phyloP scores from a whole-genome alignment of 495 filamentous ascomycete species.

The Hypomontagnella monticulosa region DNA sequence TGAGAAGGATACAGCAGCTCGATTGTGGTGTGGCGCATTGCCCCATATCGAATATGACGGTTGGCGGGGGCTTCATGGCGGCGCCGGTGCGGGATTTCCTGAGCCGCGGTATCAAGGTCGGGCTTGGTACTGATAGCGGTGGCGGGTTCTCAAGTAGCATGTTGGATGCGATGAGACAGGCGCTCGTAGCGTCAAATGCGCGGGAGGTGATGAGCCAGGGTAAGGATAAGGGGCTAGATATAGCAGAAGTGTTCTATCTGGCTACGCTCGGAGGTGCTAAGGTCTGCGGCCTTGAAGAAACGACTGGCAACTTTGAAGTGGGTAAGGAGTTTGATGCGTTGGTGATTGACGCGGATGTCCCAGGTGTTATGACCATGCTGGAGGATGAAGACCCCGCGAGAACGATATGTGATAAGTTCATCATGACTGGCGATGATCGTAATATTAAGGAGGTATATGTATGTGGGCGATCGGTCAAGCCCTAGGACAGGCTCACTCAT shows the following conservation, averaged over 20 bases:
- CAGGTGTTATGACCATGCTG: slow-evolving; percentile 61
- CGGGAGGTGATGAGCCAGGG: slow-evolving; percentile 60
- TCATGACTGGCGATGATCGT: slow-evolving; percentile 73
- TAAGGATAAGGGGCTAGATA: slow-evolving; percentile 56
- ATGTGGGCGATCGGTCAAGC: slow-evolving; percentile 60
- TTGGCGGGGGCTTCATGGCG: slow-evolving; percentile 68
- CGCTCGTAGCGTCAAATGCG: slow-evolving; percentile 69
- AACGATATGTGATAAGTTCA: slow-evolving; percentile 69
- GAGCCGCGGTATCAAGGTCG: slow-evolving; percentile 68
- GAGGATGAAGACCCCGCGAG: slow-evolving; percentile 60
- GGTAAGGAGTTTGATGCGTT: slow-evolving; percentile 75
- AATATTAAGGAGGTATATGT: slow-evolving; percentile 69
- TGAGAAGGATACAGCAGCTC: slow-evolving; percentile 54
- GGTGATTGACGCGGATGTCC: slow-evolving; percentile 57
- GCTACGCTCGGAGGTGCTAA: slow-evolving; percentile 71
- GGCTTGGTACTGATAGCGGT: slow-evolving; percentile 72
- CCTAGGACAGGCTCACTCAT: not conserved
- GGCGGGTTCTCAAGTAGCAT: slow-evolving; percentile 71
- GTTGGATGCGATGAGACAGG: slow-evolving; percentile 66
- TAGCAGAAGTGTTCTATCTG: slow-evolving; percentile 67
- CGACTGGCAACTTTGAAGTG: slow-evolving; percentile 66
- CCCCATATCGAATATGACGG: slow-evolving; percentile 70
- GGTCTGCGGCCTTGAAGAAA: slow-evolving; percentile 64
- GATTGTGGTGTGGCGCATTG: slow-evolving; percentile 70
- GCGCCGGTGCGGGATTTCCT: slow-evolving; percentile 68